A percentile compares a stretch with the other conserved stretches of the same genome.
phyloP scores from a whole-genome alignment of 164 flowering plant genomes.

The Annona squamosa region DNA sequence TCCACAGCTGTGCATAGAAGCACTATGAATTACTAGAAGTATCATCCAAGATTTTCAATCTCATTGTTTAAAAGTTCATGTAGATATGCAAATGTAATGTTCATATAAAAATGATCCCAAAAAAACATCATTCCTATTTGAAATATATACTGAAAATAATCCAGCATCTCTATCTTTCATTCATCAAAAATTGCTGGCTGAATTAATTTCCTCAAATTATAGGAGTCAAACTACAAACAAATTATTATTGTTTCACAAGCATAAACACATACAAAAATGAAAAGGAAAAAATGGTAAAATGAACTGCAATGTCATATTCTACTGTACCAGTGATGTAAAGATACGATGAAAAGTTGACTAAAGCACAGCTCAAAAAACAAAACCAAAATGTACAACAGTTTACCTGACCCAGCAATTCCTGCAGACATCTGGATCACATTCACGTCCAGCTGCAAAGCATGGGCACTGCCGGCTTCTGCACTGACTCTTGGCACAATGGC shows the following conservation, averaged over 20 bases:
- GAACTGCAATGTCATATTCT: background rate
- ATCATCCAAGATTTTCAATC: background rate
- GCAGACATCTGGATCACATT: slow-evolving; percentile 99
- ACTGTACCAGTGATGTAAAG: background rate
- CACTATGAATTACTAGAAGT: background rate
- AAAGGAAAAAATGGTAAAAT: no score
- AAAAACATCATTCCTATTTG: no score
- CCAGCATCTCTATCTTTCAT: no score
- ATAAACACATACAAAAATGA: no score
- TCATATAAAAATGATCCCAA: no score
- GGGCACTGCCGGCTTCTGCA: slow-evolving; percentile 99
- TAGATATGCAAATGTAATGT: no score
- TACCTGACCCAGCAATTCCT: slow-evolving; percentile 99
- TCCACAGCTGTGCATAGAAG: slow-evolving; percentile 64
- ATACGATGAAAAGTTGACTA: background rate
- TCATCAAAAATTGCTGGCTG: no score
- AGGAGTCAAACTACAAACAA: no score
- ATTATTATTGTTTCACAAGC: no score
- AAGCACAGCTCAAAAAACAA: background rate
- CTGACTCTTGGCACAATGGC: slow-evolving; percentile 98
- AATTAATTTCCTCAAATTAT: no score
- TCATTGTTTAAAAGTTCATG: background rate
- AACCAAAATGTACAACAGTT: slow-evolving; percentile 2
- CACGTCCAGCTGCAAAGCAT: slow-evolving; percentile 97
- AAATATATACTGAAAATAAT: no score